Evolutionary conservation across 2,329 filamentous ascomycete species (phyloP), one percentile per base, ranked within the genome.

Genomic region (Stachybotrys echinatus): DNA sequence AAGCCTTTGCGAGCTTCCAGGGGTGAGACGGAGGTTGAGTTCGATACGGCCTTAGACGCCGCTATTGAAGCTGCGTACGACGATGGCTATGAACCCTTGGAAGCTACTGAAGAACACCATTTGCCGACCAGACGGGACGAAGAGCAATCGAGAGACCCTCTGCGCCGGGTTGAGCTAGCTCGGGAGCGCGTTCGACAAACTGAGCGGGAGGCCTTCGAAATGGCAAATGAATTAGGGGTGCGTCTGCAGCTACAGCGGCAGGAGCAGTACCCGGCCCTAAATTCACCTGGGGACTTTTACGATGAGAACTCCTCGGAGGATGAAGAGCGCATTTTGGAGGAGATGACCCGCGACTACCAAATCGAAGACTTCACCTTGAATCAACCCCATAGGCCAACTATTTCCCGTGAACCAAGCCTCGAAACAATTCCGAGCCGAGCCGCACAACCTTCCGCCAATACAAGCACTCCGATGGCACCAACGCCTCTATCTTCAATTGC

Each of bases 11-110:
- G 87, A 45, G 76, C 76, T 34, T 65, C 77, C 3, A 92, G 88
- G 55, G 84, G 84, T 42, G 83, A 80, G 23, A 94, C 89, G 0
- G 89, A 95, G 65, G 87, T 89, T 6, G 92, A 96, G 62, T 96
- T 97, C 57, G 92, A 96, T 68, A 91, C 90, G 8, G 94, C 94
- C 4, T 76, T 97, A 42, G 92, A 97, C 70, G 92, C 92, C 21
- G 94, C 94, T 14, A 92, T 97, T 8, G 94, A 97, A 67, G 92
- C 92, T 47, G 94, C 92, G 5, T 99, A 97, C 65, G 88, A 96
- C 64, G 91, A 96, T 54, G 89, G 89, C 1, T 88, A 90, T 55
- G 91, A 96, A 62, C 88, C 88, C 4, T 83, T 80, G 65, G 76
- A 77, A 18, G 67, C 76, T 6, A 71, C 73, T 21, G 68, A 75